A percentile compares a stretch with the other conserved stretches of the same genome.
Evolutionary conservation across 139 green algal species (phyloP).

Genomic region (Micractinium sp.): DNA sequence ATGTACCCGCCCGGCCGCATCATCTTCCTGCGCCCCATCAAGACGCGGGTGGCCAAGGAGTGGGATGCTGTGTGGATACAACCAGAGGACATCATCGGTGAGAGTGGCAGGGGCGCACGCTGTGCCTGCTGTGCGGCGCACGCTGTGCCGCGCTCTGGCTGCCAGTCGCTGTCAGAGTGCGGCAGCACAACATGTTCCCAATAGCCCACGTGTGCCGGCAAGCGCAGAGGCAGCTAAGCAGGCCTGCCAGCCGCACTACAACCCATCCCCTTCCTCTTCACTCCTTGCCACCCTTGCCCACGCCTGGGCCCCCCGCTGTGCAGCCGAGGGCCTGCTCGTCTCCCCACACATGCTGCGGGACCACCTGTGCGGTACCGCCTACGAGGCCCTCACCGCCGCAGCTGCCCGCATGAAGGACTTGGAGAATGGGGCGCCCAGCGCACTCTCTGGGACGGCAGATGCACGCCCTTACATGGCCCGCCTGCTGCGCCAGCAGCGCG

Average conservation of each 20-base stretch:
- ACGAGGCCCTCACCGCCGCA: constrained; percentile 4
- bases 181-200: too few species aligned
- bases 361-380: constrained; percentile 30
- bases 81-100: constrained; percentile 46
- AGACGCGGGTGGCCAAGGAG: constrained; percentile 36
- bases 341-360: constrained; percentile 29
- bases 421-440: not conserved
- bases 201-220: not conserved
- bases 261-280: not conserved
- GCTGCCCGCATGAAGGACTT: not conserved
- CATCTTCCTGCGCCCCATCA: constrained; percentile 65
- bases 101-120: not conserved
- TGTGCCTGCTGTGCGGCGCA: not conserved
- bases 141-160: not conserved
- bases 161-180: too few species aligned
- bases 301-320: not conserved
- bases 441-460: not conserved
- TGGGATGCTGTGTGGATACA: constrained; percentile 46
- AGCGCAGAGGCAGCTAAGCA: not conserved
- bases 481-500: not conserved
- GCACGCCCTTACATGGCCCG: not conserved
- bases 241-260: not conserved
- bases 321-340: constrained; percentile 47
- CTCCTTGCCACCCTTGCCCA: not conserved
- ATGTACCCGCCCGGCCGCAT: constrained; percentile 64